Base-by-base conservation (phyloP, 1,284 basidiomycete genomes). In the Anthracocystis walkeri region DNA sequence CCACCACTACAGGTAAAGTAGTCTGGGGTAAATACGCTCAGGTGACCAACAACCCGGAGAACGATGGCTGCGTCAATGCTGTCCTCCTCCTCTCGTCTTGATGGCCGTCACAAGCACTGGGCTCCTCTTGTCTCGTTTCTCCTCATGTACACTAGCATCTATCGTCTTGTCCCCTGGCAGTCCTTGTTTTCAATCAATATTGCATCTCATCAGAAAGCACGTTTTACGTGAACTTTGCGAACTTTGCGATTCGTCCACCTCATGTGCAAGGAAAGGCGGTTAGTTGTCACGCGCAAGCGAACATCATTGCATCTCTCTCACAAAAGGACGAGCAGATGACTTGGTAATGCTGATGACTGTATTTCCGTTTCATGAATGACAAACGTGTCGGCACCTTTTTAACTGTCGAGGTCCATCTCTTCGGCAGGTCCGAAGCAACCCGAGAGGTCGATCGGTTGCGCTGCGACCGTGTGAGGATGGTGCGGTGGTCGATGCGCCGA, bases 1-100 rank as follows among this genome's bases (percentile, higher is more conserved):
- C 99, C 59, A 99, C 97, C n/a, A 92, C 97, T 2, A 95, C 96
- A 58, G 97, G 97, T 77, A 99, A 99, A 86, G 90, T 90, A 25
- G 89, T 90, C 0, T 90, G 89, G 89, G 88, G 88, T n/a, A 81
- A 97, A 87, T 97, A 97, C 82, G 95, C 95, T 1, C 96, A 99
- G 85, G 90, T 98, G 81, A 97, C 83, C 45, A 85, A 85, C 77
- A 85, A 85, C 59, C 83, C 83, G 14, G 81, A 82, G 54, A 82
- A 82, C 74, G 80, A 82, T 45, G 80, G 82, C 46, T 84, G 82
- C 51, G 78, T 84, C 50, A 82, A 82, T 40, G 81, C 75, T 18
- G 81, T 82, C 33, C 77, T 82, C 16, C 78, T 82, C 16, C 54
- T 82, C 21, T 81, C 79, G 38, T 79, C 76, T 7, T 82, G 33